Percentiles rank a stretch among this genome's conserved stretches.
Conservation (phyloP, 2,329 filamentous ascomycete species). For the Paracorniculantispora psalliotae region DNA sequence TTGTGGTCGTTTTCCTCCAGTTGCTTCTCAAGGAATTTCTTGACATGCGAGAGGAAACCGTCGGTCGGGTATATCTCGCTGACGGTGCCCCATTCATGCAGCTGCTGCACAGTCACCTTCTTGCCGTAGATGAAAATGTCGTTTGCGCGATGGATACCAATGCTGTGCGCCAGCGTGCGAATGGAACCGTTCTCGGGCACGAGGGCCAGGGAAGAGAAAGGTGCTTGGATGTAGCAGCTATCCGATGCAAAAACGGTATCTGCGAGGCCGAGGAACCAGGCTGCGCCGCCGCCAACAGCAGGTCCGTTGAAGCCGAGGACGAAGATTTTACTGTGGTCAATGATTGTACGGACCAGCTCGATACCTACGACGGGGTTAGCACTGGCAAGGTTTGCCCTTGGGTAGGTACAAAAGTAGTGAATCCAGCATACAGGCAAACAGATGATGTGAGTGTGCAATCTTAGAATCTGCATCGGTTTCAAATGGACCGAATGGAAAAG, state of each 20-base stretch:
- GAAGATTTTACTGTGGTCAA: constrained; percentile 11
- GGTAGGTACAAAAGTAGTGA: background rate
- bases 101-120: background rate
- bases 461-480: background rate
- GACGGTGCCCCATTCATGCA: constrained; percentile 1
- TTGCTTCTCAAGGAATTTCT: background rate
- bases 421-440: background rate
- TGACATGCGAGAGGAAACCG: background rate
- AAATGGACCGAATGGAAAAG: background rate
- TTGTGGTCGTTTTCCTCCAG: constrained; percentile 3
- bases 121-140: constrained; percentile 11
- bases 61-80: background rate
- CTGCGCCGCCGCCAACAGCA: constrained; percentile 11
- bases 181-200: constrained; percentile 11
- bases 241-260: constrained; percentile 5
- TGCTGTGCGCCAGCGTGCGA: background rate
- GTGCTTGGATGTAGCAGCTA: background rate
- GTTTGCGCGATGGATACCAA: constrained; percentile 11
- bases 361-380: background rate
- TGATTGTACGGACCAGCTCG: constrained; percentile 10
- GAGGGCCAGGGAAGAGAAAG: constrained; percentile 7
- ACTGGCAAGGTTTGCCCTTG: background rate
- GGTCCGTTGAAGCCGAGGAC: constrained; percentile 10
- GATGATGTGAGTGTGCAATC: background rate
- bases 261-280: constrained; percentile 9